phyloP scores from a whole-genome alignment of 495 filamentous ascomycete species.

The Barbatosphaeria neglecta region DNA sequence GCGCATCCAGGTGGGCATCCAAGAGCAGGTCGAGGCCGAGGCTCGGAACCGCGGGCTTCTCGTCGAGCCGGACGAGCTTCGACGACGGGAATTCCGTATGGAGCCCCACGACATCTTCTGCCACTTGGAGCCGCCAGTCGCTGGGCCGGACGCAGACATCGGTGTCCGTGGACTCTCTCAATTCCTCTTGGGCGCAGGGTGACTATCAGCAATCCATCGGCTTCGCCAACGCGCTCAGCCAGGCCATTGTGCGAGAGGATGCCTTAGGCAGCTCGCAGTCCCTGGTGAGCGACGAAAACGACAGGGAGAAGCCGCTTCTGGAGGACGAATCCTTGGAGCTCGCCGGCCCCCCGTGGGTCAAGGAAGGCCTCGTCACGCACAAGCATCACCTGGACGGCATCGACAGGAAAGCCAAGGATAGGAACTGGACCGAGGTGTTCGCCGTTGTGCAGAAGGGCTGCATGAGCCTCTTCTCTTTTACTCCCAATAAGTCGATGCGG shows the following conservation, averaged over 20 bases:
- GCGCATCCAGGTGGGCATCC: slow-evolving; percentile 61
- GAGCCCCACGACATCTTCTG: slow-evolving; percentile 69
- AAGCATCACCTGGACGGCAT: slow-evolving; percentile 88
- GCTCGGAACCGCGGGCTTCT: slow-evolving; percentile 70
- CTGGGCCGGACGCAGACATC: slow-evolving; percentile 81
- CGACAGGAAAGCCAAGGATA: slow-evolving; percentile 83
- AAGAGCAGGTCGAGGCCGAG: slow-evolving; percentile 79
- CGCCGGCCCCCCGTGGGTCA: slow-evolving; percentile 89
- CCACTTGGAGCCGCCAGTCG: slow-evolving; percentile 89
- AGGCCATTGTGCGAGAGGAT: slow-evolving; percentile 94
- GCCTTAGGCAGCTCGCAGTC: slow-evolving; percentile 40
- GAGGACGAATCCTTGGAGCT: slow-evolving; percentile 89
- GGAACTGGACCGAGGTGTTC: slow-evolving; percentile 90
- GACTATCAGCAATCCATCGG: slow-evolving; percentile 95
- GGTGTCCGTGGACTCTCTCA: slow-evolving; percentile 80
- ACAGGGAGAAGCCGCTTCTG: slow-evolving; percentile 55
- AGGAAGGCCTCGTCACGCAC: slow-evolving; percentile 90
- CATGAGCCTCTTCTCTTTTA: slow-evolving; percentile 90
- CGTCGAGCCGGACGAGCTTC: slow-evolving; percentile 86
- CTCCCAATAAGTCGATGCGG: slow-evolving; percentile 58
- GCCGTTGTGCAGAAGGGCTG: slow-evolving; percentile 97
- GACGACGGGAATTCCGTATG: slow-evolving; percentile 85
- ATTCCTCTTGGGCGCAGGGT: slow-evolving; percentile 61
- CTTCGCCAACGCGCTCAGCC: slow-evolving; percentile 92
- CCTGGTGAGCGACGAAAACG: slow-evolving; percentile 39